Evolutionary conservation across 768 basidiomycete genomes (phyloP), one percentile per base, ranked within the genome.

Genomic region (Botryobasidium botryosum): DNA sequence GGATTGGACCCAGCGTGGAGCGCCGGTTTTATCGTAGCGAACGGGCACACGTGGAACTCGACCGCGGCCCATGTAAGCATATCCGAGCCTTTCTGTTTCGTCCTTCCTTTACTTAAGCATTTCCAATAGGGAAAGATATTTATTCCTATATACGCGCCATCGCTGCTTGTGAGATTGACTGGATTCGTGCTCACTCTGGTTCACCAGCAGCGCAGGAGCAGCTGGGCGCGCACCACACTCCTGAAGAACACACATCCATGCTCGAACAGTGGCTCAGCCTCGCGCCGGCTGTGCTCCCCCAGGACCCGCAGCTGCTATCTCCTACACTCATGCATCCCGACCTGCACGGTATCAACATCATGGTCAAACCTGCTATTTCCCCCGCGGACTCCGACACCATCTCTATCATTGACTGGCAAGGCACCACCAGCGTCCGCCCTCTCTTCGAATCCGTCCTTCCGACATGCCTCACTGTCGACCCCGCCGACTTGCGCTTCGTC

Each of bases 61-160:
- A 62, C 49, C 51, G 55, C 24, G 63, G 63, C 27, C 63, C 63
- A 23, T 64, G 62, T 64, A 44, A 46, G 57, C n/a, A 21, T n/a
- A n/a, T n/a, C 8, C n/a, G n/a, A n/a, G n/a, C n/a, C n/a, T n/a
- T n/a, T n/a, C n/a, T n/a, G n/a, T n/a, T n/a, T n/a, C n/a, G n/a
- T n/a, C n/a, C n/a, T n/a, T n/a, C n/a, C n/a, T n/a, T n/a, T n/a
- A n/a, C 36, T 37, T n/a, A 37, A 5, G n/a, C 6, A 21, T 18
- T 6, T 6, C n/a, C 6, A 8, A 37, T n/a, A 37, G 36, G 36
- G 36, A 6, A 6, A 21, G 36, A 37, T n/a, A 37, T 37, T n/a
- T n/a, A 8, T 6, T 37, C 36, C 23, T 37, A 37, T n/a, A 21
- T 21, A n/a, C 17, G n/a, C n/a, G n/a, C n/a, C n/a, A n/a, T n/a